Evolutionary conservation across 192 early-diverging fungal genomes (phyloP).

Genomic region (Backusella macrospora): DNA sequence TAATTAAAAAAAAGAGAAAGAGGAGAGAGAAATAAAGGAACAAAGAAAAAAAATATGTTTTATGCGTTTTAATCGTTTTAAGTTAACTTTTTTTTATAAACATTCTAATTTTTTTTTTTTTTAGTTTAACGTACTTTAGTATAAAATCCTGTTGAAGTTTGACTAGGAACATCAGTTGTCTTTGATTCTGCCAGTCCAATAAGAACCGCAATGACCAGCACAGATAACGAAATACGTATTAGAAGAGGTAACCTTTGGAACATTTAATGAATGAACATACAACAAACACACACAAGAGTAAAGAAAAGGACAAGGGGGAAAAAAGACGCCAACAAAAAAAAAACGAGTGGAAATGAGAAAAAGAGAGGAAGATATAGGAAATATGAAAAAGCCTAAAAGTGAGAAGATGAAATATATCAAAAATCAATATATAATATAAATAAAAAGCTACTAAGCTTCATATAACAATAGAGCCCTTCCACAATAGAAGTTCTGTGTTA

Average conservation of each 20-base stretch:
- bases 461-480: constrained; percentile 13
- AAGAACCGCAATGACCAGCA: background rate
- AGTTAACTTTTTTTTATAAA: constrained; percentile 1
- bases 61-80: background rate
- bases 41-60: background rate
- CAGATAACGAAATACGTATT: background rate
- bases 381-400: background rate
- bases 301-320: no score
- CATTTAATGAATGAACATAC: constrained; percentile 6
- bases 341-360: background rate
- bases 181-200: constrained; percentile 4
- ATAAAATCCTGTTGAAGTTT: background rate
- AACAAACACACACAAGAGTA: constrained; percentile 3
- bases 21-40: no score
- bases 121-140: constrained; percentile 13
- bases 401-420: background rate
- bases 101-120: constrained; percentile 6
- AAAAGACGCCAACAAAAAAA: no score
- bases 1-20: no score
- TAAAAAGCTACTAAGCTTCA: background rate
- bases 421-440: constrained; percentile 7
- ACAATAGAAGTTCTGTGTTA: background rate
- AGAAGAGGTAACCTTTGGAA: background rate
- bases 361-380: constrained; percentile 1
- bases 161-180: constrained; percentile 5